A percentile compares a stretch with the other conserved stretches of the same genome.
These are phyloP conservation scores for Micromonas commoda DNA, from an alignment of 139 green algal species.

Conservation along the genomic window DNA sequence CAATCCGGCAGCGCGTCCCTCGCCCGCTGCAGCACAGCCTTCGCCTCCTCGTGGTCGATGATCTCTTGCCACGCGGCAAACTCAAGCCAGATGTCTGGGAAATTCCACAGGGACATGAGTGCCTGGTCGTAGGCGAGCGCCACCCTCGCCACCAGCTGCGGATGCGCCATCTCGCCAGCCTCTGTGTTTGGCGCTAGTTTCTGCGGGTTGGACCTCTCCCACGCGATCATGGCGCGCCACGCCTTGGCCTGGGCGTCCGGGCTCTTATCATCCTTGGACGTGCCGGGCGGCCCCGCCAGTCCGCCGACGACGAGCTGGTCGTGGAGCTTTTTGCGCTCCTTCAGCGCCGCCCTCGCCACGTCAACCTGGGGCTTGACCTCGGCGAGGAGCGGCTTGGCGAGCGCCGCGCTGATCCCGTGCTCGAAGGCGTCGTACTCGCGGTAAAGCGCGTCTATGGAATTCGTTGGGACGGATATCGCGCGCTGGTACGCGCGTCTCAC, in stretches of 20 bases:
- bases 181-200: background rate
- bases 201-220: slow-evolving; percentile 16
- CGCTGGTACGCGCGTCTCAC: slow-evolving; percentile 27
- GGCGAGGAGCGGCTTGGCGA: slow-evolving; percentile 22
- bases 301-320: background rate
- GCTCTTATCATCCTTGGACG: background rate
- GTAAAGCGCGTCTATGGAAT: slow-evolving; percentile 26
- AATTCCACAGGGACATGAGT: slow-evolving; percentile 9
- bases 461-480: slow-evolving; percentile 25
- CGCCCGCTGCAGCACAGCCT: slow-evolving; percentile 22
- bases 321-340: slow-evolving; percentile 18
- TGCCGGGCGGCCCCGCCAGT: background rate
- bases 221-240: background rate
- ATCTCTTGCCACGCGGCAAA: slow-evolving; percentile 31
- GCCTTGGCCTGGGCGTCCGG: background rate
- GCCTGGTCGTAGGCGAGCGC: slow-evolving; percentile 26
- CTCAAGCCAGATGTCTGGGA: slow-evolving; percentile 33
- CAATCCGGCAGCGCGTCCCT: slow-evolving; percentile 21
- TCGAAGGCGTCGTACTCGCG: slow-evolving; percentile 38
- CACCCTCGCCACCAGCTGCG: background rate
- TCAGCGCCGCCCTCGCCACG: background rate
- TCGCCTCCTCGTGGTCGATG: slow-evolving; percentile 6
- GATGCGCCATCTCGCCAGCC: background rate
- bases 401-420: slow-evolving; percentile 14
- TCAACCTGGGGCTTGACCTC: slow-evolving; percentile 21